Percentiles rank a stretch among this genome's conserved stretches.
Conservation (phyloP, 1,139 yeast species). For the Pichia sp. region DNA sequence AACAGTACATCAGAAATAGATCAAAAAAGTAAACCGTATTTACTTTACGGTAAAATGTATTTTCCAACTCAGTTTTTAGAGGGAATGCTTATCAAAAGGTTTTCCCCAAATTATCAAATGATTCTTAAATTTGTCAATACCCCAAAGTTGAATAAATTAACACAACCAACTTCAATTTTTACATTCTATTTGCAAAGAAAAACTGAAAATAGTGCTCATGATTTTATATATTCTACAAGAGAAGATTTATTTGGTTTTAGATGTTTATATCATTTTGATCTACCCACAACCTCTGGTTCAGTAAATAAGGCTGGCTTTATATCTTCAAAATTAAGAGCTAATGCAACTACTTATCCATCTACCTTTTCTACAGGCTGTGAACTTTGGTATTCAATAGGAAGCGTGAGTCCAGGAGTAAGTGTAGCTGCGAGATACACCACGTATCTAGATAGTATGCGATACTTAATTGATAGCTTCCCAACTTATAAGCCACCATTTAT, state of each 20-base stretch:
- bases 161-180: slow-evolving; percentile 39
- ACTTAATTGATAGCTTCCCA: slow-evolving; percentile 9
- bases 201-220: slow-evolving; percentile 61
- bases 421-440: slow-evolving; percentile 82
- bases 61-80: slow-evolving; percentile 85
- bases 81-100: slow-evolving; percentile 73
- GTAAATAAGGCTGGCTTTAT: background rate
- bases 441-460: slow-evolving; percentile 31
- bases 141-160: slow-evolving; percentile 34
- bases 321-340: slow-evolving; percentile 4
- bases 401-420: slow-evolving; percentile 81
- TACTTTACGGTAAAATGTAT: slow-evolving; percentile 78
- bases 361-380: slow-evolving; percentile 69
- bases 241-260: slow-evolving; percentile 84
- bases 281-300: slow-evolving; percentile 4
- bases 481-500: slow-evolving; percentile 4
- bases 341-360: slow-evolving; percentile 18
- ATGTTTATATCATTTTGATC: slow-evolving; percentile 63
- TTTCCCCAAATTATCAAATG: slow-evolving; percentile 56
- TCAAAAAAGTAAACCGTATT: slow-evolving; percentile 14
- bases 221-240: slow-evolving; percentile 78
- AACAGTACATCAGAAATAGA: background rate
- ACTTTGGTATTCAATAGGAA: slow-evolving; percentile 78
- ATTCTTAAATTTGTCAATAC: slow-evolving; percentile 68
- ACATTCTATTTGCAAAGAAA: slow-evolving; percentile 71